Conservation (phyloP, 2,329 filamentous ascomycete species). For the Cryphonectria radicalis region DNA sequence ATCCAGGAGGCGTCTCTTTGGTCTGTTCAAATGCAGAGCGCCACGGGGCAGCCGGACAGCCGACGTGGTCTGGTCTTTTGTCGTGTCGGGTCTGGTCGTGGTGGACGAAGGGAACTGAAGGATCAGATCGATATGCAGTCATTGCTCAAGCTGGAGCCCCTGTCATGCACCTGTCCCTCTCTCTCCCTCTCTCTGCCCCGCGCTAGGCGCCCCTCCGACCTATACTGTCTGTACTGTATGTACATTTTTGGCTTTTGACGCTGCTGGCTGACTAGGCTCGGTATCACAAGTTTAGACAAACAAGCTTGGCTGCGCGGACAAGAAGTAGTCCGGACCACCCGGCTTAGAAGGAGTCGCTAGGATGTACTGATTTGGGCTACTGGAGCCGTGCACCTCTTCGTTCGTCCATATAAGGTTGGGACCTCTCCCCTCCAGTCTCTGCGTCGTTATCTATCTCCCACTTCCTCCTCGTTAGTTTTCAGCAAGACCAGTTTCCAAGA, state of each 20-base stretch:
- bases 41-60: not conserved
- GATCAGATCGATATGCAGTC: conserved; percentile 14
- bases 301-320: conserved; percentile 2
- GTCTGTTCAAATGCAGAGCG: not conserved
- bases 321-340: conserved; percentile 9
- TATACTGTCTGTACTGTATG: not conserved
- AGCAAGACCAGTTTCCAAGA: not conserved
- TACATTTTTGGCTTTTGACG: not conserved
- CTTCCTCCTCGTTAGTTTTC: conserved; percentile 4
- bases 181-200: not conserved
- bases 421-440: not conserved
- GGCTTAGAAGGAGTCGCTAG: not conserved
- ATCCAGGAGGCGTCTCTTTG: not conserved
- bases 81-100: not conserved
- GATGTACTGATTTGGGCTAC: conserved; percentile 17
- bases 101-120: not conserved
- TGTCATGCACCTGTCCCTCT: not conserved
- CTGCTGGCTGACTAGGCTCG: not conserved
- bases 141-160: conserved; percentile 7
- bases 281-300: conserved; percentile 4
- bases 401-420: conserved; percentile 22
- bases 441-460: not conserved
- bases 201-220: conserved; percentile 1
- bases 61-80: not conserved
- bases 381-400: conserved; percentile 7